Base-by-base conservation (phyloP, 2,329 filamentous ascomycete species). In the Colletotrichum trifolii region DNA sequence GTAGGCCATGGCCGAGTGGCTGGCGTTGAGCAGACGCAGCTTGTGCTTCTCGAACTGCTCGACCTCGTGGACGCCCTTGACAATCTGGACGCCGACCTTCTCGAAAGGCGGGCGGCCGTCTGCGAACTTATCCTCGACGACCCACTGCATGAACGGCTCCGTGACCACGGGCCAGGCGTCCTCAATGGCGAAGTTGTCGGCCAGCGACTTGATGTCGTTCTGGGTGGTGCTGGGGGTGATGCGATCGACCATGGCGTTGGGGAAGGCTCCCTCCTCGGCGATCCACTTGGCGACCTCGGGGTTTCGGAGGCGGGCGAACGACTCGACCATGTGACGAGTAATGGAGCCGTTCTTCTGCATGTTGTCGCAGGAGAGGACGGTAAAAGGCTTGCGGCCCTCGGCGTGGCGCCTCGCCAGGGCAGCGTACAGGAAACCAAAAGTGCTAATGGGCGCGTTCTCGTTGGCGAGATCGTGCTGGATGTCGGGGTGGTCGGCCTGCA, bases 311-410 rank as follows among this genome's bases (percentile, higher is more conserved):
- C 76, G 76, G 2, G 83, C 83, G 69, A 85, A 85, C 2, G 82
- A 80, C 67, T 76, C 71, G 40, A 85, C 81, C 83, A 85, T 85
- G 73, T 77, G 70, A 40, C 82, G 81, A 6, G 82, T 83, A 73
- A 85, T 85, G 72, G 79, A 75, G 58, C 83, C 83, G 73, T 85
- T 85, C 77, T 83, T 83, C 76, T 85, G 83, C 83, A 85, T 85
- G 75, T 85, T 85, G 73, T 85, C 83, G 71, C 83, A 85, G 4
- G 83, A 85, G 71, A 85, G 70, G 36, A 85, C 82, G 67, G 83
- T 85, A 73, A 85, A 85, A 48, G 83, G 83, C 72, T 79, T 81
- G 52, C 83, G 78, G 3, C 83, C 82, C 49, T 77, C 73, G 59
- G 74, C 69, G 70, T 80, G 75, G 54, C 83, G 83, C 55, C 78